Conservation (phyloP, 2,329 filamentous ascomycete species). For the Pseudogymnoascus sp. region DNA sequence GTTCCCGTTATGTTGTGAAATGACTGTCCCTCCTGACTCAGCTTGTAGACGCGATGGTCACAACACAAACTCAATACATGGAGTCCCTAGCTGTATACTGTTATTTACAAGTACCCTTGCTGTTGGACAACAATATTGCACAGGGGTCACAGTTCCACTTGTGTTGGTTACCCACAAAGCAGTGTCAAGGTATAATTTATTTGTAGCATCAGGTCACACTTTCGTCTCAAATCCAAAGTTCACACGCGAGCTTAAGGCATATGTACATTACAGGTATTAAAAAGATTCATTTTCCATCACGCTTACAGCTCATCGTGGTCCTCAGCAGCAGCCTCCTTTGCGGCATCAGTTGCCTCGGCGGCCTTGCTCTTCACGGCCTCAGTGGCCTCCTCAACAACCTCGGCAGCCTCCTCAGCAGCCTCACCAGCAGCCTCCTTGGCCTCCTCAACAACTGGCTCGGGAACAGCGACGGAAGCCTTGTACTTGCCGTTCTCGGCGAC, state of each 20-base stretch:
- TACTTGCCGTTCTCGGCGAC: conserved; percentile 92
- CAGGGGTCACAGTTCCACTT: neutral
- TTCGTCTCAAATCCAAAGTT: conserved; percentile 1
- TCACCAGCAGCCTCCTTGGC: conserved; percentile 33
- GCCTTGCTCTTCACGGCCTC: conserved; percentile 40
- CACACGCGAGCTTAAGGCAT: neutral
- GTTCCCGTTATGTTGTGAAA: conserved; percentile 3
- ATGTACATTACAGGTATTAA: conserved; percentile 1
- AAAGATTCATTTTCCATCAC: conserved; percentile 13
- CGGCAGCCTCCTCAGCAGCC: conserved; percentile 31
- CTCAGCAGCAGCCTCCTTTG: conserved; percentile 28
- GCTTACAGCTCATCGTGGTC: conserved; percentile 70
- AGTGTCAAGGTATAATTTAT: neutral
- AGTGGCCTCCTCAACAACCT: conserved; percentile 38
- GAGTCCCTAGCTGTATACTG: neutral
- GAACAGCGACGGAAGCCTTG: conserved; percentile 58
- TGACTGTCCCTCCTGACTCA: neutral
- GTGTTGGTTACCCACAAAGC: neutral
- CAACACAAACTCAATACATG: neutral
- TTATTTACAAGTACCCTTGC: neutral
- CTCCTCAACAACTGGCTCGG: conserved; percentile 48
- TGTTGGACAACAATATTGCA: neutral
- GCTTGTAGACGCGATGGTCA: neutral
- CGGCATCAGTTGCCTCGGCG: conserved; percentile 38
- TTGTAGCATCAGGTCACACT: neutral